A percentile compares a stretch with the other conserved stretches of the same genome.
Conservation (phyloP, 2,329 filamentous ascomycete genomes). For the Colletotrichum cuscutae region DNA sequence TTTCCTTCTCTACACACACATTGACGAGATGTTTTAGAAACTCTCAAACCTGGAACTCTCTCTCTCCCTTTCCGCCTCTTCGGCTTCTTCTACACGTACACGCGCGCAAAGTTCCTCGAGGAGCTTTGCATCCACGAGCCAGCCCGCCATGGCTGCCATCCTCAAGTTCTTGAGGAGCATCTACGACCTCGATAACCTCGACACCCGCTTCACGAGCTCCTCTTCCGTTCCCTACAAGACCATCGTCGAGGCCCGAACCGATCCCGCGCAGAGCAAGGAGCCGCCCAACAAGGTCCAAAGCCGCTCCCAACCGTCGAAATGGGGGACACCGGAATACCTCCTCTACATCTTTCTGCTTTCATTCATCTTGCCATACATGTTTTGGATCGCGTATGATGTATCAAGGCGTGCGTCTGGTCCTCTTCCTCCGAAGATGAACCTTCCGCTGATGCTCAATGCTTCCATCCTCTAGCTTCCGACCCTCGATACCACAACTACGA, state of each 20-base stretch:
- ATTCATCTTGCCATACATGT: constrained; percentile 82
- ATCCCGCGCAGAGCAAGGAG: constrained; percentile 49
- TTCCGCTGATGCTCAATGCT: background rate
- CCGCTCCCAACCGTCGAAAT: constrained; percentile 73
- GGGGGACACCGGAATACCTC: constrained; percentile 88
- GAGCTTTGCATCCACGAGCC: background rate
- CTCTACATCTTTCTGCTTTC: constrained; percentile 79
- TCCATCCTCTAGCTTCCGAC: constrained; percentile 73
- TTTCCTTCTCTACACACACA: background rate
- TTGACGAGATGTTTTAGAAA: constrained; percentile 22
- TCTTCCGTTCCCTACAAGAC: constrained; percentile 74
- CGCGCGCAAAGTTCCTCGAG: background rate
- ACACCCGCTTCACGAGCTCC: constrained; percentile 73
- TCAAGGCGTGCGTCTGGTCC: constrained; percentile 73
- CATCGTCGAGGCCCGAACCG: constrained; percentile 60
- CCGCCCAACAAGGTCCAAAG: constrained; percentile 54
- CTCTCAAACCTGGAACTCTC: background rate
- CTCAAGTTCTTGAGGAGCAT: constrained; percentile 59
- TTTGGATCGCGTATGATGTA: constrained; percentile 87
- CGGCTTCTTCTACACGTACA: background rate
- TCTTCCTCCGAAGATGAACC: background rate
- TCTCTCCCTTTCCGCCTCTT: background rate
- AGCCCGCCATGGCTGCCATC: constrained; percentile 50
- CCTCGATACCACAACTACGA: constrained; percentile 83
- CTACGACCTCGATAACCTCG: constrained; percentile 73